A percentile compares a stretch with the other conserved stretches of the same genome.
Conservation (phyloP, 768 basidiomycete species). For the Tremella mesenterica region DNA sequence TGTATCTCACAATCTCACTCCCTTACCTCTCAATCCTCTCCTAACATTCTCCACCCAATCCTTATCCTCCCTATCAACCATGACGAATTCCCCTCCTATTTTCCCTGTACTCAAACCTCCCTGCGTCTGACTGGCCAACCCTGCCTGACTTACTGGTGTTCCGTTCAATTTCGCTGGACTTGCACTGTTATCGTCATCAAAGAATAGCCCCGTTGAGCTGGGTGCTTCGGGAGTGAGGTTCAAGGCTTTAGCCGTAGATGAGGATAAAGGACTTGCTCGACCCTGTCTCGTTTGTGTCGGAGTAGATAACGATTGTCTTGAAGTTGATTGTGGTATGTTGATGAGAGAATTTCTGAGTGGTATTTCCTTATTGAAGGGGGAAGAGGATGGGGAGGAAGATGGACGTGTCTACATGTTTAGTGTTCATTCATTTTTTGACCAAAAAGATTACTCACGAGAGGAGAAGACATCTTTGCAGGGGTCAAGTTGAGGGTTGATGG, state of each 20-base stretch:
- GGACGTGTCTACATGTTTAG: slow-evolving; percentile 6
- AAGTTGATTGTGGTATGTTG: slow-evolving; percentile 4
- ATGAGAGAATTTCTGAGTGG: slow-evolving; percentile 2
- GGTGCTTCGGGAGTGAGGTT: slow-evolving; percentile 15
- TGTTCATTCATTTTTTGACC: background rate
- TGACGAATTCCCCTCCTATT: slow-evolving; percentile 22
- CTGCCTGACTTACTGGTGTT: background rate
- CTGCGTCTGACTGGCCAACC: background rate
- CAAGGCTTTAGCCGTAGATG: slow-evolving; percentile 19
- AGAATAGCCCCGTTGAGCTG: slow-evolving; percentile 22
- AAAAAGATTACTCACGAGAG: slow-evolving; percentile 15
- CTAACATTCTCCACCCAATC: slow-evolving; percentile 34
- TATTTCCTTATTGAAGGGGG: background rate
- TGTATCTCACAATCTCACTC: too few relatives aligned
- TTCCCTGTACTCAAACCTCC: background rate
- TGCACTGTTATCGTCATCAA: slow-evolving; percentile 8
- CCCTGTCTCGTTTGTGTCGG: slow-evolving; percentile 2
- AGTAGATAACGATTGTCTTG: slow-evolving; percentile 2
- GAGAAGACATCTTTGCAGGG: slow-evolving; percentile 22
- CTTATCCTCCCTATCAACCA: slow-evolving; percentile 35
- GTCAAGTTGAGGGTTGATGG: slow-evolving; percentile 14
- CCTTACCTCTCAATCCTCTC: slow-evolving; percentile 30
- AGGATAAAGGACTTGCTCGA: slow-evolving; percentile 11
- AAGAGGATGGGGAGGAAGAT: background rate
- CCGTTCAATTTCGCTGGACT: slow-evolving; percentile 8